phyloP scores from a whole-genome alignment of 1,284 basidiomycete species.

The Cutaneotrichosporon daszewskae region DNA sequence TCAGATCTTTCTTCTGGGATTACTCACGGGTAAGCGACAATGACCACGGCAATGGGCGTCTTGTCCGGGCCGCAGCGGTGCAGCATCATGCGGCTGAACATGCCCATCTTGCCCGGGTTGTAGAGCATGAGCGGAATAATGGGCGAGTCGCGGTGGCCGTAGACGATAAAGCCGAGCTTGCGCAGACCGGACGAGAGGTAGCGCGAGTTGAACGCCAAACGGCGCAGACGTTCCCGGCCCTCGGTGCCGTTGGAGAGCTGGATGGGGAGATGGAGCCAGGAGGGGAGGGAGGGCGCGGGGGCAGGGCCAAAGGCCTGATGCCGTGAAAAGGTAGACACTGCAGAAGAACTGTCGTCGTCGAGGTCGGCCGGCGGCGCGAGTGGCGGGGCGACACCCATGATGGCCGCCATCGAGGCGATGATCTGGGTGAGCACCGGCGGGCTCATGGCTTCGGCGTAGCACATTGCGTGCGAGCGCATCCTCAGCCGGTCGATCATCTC shows the following conservation, averaged over 20 bases:
- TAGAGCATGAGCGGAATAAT: conserved; percentile 91
- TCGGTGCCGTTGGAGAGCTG: conserved; percentile 71
- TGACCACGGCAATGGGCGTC: conserved; percentile 70
- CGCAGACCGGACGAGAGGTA: conserved; percentile 82
- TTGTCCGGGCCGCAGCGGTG: conserved; percentile 58
- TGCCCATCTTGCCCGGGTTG: conserved; percentile 86
- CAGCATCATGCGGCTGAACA: conserved; percentile 84
- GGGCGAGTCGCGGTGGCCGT: conserved; percentile 84
- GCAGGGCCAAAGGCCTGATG: conserved; percentile 56
- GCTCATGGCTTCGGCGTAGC: conserved; percentile 86
- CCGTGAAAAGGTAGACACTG: conserved; percentile 42
- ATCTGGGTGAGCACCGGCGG: conserved; percentile 90
- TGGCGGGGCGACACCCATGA: conserved; percentile 77
- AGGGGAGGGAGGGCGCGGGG: conserved; percentile 57
- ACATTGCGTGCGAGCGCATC: conserved; percentile 72
- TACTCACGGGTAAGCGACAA: conserved; percentile 67
- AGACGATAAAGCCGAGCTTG: conserved; percentile 95
- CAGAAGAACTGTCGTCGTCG: conserved; percentile 42
- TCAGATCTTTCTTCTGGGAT: conserved; percentile 25
- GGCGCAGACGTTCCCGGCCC: conserved; percentile 71
- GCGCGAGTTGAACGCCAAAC: conserved; percentile 90
- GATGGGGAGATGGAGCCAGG: conserved; percentile 66
- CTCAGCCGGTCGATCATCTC: conserved; percentile 74
- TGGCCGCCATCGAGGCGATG: conserved; percentile 85
- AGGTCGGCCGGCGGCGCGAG: conserved; percentile 34